Base-by-base conservation (phyloP, 2,329 filamentous ascomycete species). In the Elsinoe australis region DNA sequence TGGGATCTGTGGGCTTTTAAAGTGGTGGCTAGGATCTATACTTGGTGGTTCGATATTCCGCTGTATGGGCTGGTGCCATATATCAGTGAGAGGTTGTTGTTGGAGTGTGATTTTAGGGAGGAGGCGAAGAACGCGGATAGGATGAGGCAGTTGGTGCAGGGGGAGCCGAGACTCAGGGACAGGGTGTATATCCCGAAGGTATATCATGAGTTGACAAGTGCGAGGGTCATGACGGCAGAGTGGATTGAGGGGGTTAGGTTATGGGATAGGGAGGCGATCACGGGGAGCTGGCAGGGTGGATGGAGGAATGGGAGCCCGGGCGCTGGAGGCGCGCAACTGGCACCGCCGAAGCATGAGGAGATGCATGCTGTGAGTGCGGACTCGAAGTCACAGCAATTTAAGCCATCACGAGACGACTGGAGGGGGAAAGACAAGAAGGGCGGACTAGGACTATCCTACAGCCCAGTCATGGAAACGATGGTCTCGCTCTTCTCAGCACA, bases 1-100 rank as follows among this genome's bases (percentile, higher is more conserved):
- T 95, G 88, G 88, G 92, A 98, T 72, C 65, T 98, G 46, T 95
- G 88, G 88, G 83, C 89, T 2, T 95, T 95, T 72, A 88, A 88
- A 76, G 83, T 88, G 8, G 84, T 95, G 8, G 82, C 86, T 36
- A 80, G 75, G 64, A 78, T 88, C 21, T 95, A 95, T 62, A 86
- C 86, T 1, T 83, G 76, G 65, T 86, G 82, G 75, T 96, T 96
- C 60, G 86, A 95, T 58, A 76, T 98, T n/a, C 92, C 92, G 1
- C 76, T 96, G 19, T 94, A 95, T 64, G 85, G 79, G 46, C 71
- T 96, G 10, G 87, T 96, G 1, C 92, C 90, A 0, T 96, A 92
- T 64, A 89, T 96, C 58, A 85, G 83, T 34, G 90, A 96, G 65
- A 80, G 92, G n/a, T 71, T 98, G 12, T 79, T 85, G 69, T 76